phyloP scores from a whole-genome alignment of 2,329 filamentous ascomycete species.

The Fonsecaea erecta region DNA sequence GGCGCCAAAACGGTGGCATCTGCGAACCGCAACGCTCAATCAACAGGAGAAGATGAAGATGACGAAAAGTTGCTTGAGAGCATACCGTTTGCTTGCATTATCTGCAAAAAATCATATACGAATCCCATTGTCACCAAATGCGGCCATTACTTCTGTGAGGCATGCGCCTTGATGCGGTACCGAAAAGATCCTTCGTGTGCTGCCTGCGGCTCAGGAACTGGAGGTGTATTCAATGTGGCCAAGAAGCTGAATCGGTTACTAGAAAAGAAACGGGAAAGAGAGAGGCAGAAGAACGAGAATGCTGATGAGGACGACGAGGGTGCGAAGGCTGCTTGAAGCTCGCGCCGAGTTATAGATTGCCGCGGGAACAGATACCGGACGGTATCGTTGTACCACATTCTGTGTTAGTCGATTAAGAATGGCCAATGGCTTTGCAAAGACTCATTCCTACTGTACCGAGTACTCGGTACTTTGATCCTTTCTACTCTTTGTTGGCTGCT shows the following conservation, averaged over 20 bases:
- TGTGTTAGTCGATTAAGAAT: background rate
- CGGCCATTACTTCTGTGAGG: constrained; percentile 94
- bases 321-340: constrained; percentile 55
- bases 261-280: constrained; percentile 68
- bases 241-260: constrained; percentile 81
- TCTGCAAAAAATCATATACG: constrained; percentile 79
- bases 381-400: background rate
- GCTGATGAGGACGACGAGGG: constrained; percentile 60
- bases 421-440: background rate
- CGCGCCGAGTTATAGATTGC: background rate
- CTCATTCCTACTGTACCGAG: background rate
- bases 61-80: constrained; percentile 65
- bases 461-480: background rate
- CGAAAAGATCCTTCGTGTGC: constrained; percentile 85
- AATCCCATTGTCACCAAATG: constrained; percentile 85
- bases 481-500: background rate
- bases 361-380: background rate
- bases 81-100: constrained; percentile 88
- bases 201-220: constrained; percentile 81
- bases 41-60: constrained; percentile 33
- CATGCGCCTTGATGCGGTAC: constrained; percentile 84
- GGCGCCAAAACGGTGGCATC: constrained; percentile 56
- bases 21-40: constrained; percentile 48
- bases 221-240: constrained; percentile 86
- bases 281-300: constrained; percentile 57